phyloP scores from a whole-genome alignment of 139 green algal species.

The Chlorella sp. region DNA sequence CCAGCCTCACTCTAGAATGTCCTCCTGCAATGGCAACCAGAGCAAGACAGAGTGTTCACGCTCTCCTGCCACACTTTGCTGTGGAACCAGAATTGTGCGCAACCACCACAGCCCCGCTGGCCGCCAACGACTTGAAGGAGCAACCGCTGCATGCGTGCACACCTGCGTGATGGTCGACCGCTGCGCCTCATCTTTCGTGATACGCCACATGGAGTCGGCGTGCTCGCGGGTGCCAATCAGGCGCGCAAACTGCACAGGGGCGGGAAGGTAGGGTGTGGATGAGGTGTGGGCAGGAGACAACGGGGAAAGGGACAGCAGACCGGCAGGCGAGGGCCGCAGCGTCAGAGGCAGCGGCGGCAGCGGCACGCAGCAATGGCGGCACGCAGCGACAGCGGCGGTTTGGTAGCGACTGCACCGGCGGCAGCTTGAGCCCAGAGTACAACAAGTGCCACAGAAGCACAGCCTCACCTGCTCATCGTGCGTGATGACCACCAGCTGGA shows the following conservation, averaged over 20 bases:
- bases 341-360: neutral
- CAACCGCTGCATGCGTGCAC: neutral
- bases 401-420: no score
- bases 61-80: neutral
- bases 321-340: no score
- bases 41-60: no score
- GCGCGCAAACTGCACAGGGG: conserved; percentile 39
- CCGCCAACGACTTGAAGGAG: neutral
- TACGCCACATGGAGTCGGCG: conserved; percentile 83
- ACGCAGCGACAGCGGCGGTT: no score
- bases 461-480: conserved; percentile 90
- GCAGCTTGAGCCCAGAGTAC: no score
- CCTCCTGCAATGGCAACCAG: neutral
- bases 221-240: conserved; percentile 80
- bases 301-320: no score
- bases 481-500: conserved; percentile 99
- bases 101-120: no score
- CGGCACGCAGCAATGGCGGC: no score
- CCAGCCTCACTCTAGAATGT: conserved; percentile 8
- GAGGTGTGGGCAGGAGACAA: no score
- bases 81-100: neutral
- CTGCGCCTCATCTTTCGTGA: conserved; percentile 89
- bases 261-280: no score
- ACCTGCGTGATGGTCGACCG: conserved; percentile 62
- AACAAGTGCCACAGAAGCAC: no score